A percentile compares a stretch with the other conserved stretches of the same genome.
phyloP scores from a whole-genome alignment of 495 filamentous ascomycete species.

The Podospora didyma region DNA sequence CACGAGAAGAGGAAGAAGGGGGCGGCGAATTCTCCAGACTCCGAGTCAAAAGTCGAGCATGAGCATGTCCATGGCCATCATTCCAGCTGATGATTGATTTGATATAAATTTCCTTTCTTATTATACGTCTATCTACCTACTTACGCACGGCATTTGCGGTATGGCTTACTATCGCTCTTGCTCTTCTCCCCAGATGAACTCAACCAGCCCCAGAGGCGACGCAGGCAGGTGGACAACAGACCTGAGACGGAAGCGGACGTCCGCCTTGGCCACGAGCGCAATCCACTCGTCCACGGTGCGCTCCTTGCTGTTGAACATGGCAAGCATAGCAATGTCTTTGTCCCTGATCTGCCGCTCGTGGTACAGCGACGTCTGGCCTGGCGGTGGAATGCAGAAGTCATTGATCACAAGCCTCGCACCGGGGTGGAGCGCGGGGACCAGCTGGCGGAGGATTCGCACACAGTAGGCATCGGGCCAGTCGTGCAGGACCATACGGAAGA shows the following conservation, averaged over 20 bases:
- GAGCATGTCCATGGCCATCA: background rate
- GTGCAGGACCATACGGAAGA: conserved; percentile 50
- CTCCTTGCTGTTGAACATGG: background rate
- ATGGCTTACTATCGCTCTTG: background rate
- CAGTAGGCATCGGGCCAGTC: conserved; percentile 43
- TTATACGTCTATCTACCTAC: background rate
- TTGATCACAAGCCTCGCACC: conserved; percentile 36
- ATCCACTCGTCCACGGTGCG: background rate
- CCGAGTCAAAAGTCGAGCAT: background rate
- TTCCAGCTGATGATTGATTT: background rate
- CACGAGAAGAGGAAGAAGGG: background rate
- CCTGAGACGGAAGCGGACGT: background rate
- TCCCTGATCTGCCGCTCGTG: background rate
- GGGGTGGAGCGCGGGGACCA: conserved; percentile 36
- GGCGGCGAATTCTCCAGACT: background rate
- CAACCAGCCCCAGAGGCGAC: background rate
- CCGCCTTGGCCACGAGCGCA: background rate
- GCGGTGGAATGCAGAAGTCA: conserved; percentile 20
- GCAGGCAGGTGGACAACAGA: background rate
- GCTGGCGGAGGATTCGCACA: conserved; percentile 34
- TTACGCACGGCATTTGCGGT: background rate
- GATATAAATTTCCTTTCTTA: background rate
- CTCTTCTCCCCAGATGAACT: background rate
- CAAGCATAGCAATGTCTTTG: background rate
- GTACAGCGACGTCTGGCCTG: background rate